Conservation (phyloP, 148 eudicot species). For the Beta vulgaris region DNA sequence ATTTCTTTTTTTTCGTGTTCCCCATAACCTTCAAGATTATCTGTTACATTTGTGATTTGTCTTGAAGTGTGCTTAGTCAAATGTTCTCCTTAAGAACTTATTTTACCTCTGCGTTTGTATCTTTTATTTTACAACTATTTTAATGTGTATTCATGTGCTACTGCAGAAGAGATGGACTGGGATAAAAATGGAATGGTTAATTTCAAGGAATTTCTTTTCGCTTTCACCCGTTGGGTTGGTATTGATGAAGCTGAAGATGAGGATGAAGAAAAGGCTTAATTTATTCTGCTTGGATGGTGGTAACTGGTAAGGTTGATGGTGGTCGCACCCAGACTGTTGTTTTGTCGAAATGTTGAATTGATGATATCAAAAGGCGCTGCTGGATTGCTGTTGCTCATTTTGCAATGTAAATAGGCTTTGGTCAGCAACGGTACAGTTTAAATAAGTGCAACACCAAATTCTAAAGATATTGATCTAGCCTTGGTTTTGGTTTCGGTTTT, state of each 20-base stretch:
- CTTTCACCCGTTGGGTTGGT: constrained; percentile 90
- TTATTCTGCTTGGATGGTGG: neutral
- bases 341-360: neutral
- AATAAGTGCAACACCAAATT: neutral
- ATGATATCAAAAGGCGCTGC: neutral
- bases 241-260: constrained; percentile 77
- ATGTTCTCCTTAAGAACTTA: neutral
- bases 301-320: neutral
- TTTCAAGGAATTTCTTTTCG: constrained; percentile 86
- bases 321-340: neutral
- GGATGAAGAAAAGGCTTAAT: constrained; percentile 28
- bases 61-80: neutral
- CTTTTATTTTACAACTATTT: neutral
- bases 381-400: neutral
- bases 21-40: neutral
- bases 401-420: constrained; percentile 14
- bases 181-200: constrained; percentile 91
- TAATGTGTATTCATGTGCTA: constrained; percentile 1
- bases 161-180: constrained; percentile 99
- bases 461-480: neutral
- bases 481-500: neutral
- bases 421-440: neutral
- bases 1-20: neutral
- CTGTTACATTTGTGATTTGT: neutral
- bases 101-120: neutral